Percentiles rank a stretch among this genome's conserved stretches.
These are phyloP conservation scores for Salix brachista DNA, from an alignment of 345 rosid genomes.

Conservation along the genomic window DNA sequence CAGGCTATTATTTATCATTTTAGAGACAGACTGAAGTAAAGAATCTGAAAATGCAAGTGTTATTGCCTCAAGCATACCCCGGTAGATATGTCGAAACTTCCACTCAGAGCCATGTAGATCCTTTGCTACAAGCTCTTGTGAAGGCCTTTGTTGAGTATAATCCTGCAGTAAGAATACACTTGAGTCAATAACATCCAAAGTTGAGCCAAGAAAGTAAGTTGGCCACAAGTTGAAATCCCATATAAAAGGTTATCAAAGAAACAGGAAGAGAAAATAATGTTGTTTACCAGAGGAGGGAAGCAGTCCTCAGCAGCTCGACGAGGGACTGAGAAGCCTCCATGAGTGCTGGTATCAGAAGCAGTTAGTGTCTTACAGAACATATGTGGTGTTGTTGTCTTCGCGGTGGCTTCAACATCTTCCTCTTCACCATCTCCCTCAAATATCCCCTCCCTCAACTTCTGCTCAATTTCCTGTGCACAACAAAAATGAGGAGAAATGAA, in stretches of 20 bases:
- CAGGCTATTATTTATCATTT: neutral
- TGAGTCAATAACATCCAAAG: conserved; percentile 8
- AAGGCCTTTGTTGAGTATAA: conserved; percentile 90
- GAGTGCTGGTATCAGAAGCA: conserved; percentile 99
- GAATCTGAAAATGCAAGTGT: neutral
- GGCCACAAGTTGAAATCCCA: neutral
- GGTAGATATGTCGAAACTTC: conserved; percentile 91
- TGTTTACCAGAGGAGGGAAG: conserved; percentile 89
- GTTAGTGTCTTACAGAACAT: conserved; percentile 99
- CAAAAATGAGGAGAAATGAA: conserved; percentile 1
- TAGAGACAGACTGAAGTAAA: neutral
- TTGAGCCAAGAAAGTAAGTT: neutral
- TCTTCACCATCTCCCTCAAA: conserved; percentile 56
- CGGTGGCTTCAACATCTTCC: conserved; percentile 55
- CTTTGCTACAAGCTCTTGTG: conserved; percentile 94
- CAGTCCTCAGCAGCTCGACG: conserved; percentile 99
- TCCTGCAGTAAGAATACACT: conserved; percentile 46
- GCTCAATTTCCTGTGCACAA: conserved; percentile 42
- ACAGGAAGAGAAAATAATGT: neutral
- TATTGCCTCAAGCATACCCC: conserved; percentile 47
- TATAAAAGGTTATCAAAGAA: neutral
- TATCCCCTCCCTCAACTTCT: conserved; percentile 49
- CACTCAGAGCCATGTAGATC: conserved; percentile 96
- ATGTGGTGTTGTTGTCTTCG: conserved; percentile 73
- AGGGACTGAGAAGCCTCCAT: conserved; percentile 98